These are phyloP conservation scores for Cryphonectria naterciae DNA, from an alignment of 2,329 filamentous ascomycete species.

Conservation along the genomic window DNA sequence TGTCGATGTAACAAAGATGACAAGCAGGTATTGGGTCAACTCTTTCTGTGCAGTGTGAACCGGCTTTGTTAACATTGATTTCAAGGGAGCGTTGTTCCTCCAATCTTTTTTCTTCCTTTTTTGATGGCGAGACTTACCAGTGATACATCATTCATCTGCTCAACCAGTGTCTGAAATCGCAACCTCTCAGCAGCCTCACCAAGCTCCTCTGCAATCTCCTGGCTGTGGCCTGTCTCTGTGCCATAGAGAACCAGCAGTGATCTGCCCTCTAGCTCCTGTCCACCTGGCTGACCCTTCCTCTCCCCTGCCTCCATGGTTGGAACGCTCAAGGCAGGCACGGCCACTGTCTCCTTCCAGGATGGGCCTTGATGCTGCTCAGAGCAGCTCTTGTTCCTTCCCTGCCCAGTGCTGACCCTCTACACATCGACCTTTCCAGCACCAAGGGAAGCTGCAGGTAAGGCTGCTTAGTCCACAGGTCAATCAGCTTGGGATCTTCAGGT, in stretches of 20 bases:
- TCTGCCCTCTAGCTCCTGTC: conserved; percentile 38
- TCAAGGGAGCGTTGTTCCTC: not conserved
- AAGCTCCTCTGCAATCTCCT: conserved; percentile 88
- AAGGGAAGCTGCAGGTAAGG: not conserved
- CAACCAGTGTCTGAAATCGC: conserved; percentile 75
- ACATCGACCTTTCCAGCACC: not conserved
- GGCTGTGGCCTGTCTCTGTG: conserved; percentile 92
- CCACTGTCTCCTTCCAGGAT: not conserved
- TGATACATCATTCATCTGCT: conserved; percentile 76
- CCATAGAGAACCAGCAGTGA: conserved; percentile 79
- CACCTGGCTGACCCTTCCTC: not conserved
- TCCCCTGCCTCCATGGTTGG: conserved; percentile 22
- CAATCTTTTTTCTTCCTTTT: too few relatives aligned
- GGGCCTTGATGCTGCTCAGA: not conserved
- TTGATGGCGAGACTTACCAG: conserved; percentile 60
- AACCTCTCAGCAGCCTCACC: conserved; percentile 75
- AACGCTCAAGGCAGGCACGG: not conserved
- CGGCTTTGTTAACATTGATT: conserved; percentile 28
- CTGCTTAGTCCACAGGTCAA: not conserved
- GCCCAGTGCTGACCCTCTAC: not conserved
- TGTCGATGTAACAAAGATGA: conserved; percentile 85
- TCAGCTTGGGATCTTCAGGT: not conserved
- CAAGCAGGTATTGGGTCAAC: conserved; percentile 57
- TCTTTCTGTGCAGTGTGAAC: conserved; percentile 46
- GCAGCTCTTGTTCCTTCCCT: not conserved